Evolutionary conservation across 192 early-diverging fungal genomes (phyloP).

Genomic region (Lunasporangiospora selenospora): DNA sequence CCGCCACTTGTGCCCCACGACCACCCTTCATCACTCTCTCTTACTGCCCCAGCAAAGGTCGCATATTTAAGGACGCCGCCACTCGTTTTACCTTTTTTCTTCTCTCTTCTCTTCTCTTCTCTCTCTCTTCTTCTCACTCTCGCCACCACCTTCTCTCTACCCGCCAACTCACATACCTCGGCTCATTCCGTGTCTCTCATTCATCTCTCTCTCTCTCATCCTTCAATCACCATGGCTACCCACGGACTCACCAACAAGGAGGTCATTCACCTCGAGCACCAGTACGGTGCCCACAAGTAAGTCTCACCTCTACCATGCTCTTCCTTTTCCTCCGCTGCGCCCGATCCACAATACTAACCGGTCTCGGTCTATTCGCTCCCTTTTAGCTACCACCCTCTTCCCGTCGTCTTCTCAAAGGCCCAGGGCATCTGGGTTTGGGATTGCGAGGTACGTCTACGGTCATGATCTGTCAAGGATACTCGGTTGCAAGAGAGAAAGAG

Average conservation of each 20-base stretch:
- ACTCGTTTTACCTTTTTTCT: not conserved
- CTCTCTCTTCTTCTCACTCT: not conserved
- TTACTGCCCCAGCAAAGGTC: not conserved
- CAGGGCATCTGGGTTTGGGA: slow-evolving; percentile 95
- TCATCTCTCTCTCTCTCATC: slow-evolving; percentile 1
- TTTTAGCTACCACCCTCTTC: slow-evolving; percentile 94
- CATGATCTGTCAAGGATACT: slow-evolving; percentile 79
- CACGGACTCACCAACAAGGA: slow-evolving; percentile 51
- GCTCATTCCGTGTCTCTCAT: no score
- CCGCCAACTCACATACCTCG: not conserved
- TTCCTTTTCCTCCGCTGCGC: no score
- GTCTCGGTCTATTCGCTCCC: not conserved
- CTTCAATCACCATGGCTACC: slow-evolving; percentile 20
- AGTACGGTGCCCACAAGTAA: slow-evolving; percentile 95
- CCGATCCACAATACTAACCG: no score
- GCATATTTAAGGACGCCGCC: not conserved
- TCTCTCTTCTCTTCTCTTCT: slow-evolving; percentile 4
- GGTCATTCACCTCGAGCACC: slow-evolving; percentile 80
- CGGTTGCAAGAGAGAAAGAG: no score
- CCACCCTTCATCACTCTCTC: not conserved
- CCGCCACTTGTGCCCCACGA: no score
- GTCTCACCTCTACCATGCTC: no score
- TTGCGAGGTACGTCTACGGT: slow-evolving; percentile 73
- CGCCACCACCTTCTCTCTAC: not conserved
- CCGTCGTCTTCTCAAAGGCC: slow-evolving; percentile 88